These are phyloP conservation scores for Myxozyma mucilagina DNA, from an alignment of 805 yeast genomes.

Conservation along the genomic window DNA sequence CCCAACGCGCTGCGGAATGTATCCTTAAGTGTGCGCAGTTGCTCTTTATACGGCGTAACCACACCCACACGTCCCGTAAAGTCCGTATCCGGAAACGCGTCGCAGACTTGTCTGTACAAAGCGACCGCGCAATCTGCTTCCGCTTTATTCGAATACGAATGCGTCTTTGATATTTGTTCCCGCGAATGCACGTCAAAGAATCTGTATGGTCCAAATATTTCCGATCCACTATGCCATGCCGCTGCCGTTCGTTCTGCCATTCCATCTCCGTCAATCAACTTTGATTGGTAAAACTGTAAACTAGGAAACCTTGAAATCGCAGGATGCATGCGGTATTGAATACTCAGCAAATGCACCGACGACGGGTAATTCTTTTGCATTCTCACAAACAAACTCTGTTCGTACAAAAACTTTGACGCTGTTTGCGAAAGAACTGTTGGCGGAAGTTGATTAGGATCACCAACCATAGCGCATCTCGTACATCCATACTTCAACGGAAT, in stretches of 20 bases:
- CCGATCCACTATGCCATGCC: conserved; percentile 66
- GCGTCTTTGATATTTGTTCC: conserved; percentile 67
- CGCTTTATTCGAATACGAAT: conserved; percentile 66
- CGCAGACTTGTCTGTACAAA: conserved; percentile 56
- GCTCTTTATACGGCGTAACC: conserved; percentile 94
- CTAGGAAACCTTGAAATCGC: conserved; percentile 86
- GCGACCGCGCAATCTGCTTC: conserved; percentile 79
- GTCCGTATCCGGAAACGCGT: conserved; percentile 49
- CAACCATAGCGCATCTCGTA: conserved; percentile 90
- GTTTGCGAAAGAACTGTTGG: conserved; percentile 92
- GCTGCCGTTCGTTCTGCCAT: conserved; percentile 61
- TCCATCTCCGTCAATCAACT: conserved; percentile 73
- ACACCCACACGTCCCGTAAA: conserved; percentile 80
- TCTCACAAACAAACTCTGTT: conserved; percentile 89
- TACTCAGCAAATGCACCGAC: conserved; percentile 72
- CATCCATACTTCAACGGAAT: conserved; percentile 93
- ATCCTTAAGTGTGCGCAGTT: conserved; percentile 59
- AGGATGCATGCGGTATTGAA: conserved; percentile 98
- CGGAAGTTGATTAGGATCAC: conserved; percentile 97
- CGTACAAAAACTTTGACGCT: conserved; percentile 78
- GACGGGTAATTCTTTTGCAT: conserved; percentile 70
- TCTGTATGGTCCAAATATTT: conserved; percentile 67
- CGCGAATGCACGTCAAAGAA: conserved; percentile 69
- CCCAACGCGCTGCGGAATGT: conserved; percentile 66
- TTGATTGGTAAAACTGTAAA: conserved; percentile 70